Percentiles rank a stretch among this genome's conserved stretches.
phyloP scores from a whole-genome alignment of 305 asterid genomes.

The Rubia peregrina region DNA sequence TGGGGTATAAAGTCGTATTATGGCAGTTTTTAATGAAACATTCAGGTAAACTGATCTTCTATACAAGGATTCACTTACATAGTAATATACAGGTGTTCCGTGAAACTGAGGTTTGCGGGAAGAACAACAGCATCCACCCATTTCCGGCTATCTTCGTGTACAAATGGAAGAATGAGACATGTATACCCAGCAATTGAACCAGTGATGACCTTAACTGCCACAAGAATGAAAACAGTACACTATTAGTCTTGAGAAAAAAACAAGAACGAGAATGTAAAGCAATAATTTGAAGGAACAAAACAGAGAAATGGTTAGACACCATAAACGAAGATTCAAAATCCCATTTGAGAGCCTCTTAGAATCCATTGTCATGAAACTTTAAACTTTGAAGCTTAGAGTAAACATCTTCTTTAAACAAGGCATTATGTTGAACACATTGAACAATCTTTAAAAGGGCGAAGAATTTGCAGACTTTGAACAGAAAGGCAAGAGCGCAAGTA shows the following conservation, averaged over 20 bases:
- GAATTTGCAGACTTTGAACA: neutral
- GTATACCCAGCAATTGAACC: constrained; percentile 10
- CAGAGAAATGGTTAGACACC: neutral
- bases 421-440: neutral
- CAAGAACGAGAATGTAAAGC: neutral
- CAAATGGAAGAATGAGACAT: constrained; percentile 4
- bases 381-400: neutral
- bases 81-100: constrained; percentile 66
- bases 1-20: neutral
- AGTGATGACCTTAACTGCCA: constrained; percentile 18
- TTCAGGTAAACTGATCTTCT: neutral
- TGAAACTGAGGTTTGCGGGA: constrained; percentile 57
- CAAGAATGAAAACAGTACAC: constrained; percentile 10
- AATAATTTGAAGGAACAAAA: neutral
- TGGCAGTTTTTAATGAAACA: neutral
- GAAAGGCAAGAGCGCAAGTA: neutral
- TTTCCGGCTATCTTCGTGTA: constrained; percentile 25
- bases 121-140: constrained; percentile 87
- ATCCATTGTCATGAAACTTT: neutral
- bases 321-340: constrained; percentile 2
- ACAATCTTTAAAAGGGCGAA: neutral
- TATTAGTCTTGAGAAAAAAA: neutral
- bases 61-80: constrained; percentile 40
- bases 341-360: neutral
- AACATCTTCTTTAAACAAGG: neutral